Evolutionary conservation across 164 flowering plant species (phyloP).

Genomic region (Pachysandra terminalis): DNA sequence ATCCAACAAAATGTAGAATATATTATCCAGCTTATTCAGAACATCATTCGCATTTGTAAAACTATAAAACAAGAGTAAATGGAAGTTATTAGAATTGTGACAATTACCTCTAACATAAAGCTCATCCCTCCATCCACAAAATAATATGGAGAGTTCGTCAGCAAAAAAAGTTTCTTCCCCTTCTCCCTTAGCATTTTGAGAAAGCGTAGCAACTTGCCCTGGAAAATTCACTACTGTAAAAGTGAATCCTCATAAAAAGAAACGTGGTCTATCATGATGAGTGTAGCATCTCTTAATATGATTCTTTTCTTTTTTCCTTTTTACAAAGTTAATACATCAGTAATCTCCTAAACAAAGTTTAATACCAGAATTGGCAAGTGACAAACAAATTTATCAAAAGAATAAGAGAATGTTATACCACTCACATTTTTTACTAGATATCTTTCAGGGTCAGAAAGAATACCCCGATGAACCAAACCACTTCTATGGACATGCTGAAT

Average conservation of each 20-base stretch:
- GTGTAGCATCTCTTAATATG: background rate
- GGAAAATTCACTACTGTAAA: constrained; percentile 22
- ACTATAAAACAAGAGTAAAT: background rate
- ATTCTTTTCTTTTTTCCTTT: too few relatives aligned
- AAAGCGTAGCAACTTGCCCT: constrained; percentile 73
- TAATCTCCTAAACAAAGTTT: background rate
- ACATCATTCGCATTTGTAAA: background rate
- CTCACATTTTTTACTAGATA: constrained; percentile 88
- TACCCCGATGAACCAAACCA: constrained; percentile 80
- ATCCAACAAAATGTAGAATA: background rate
- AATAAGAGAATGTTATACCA: constrained; percentile 1
- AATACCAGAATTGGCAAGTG: background rate
- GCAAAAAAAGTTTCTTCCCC: constrained; percentile 87
- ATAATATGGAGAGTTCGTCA: constrained; percentile 90
- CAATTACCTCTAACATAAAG: constrained; percentile 79
- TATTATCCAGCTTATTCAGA: background rate
- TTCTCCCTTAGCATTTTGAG: constrained; percentile 75
- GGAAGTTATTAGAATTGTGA: background rate
- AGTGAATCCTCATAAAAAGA: constrained; percentile 1
- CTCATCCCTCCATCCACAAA: constrained; percentile 99
- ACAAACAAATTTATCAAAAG: constrained; percentile 1
- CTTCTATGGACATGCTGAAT: constrained; percentile 91
- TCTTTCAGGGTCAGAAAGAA: constrained; percentile 71
- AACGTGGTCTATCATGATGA: background rate
- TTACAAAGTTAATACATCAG: background rate